phyloP scores from a whole-genome alignment of 805 yeast genomes.

The Candida nonsorbophila region DNA sequence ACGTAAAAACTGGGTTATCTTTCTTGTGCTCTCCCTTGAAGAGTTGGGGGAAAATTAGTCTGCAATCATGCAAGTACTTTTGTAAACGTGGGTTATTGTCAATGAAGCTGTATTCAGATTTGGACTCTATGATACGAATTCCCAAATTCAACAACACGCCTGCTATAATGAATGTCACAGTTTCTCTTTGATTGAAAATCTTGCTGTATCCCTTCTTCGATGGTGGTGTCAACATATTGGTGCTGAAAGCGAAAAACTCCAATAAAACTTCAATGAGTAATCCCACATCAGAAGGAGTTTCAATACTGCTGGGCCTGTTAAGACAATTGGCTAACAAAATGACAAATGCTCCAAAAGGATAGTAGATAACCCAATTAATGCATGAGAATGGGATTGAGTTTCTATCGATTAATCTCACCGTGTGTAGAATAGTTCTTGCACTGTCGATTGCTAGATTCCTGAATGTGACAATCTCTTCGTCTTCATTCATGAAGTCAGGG shows the following conservation, averaged over 20 bases:
- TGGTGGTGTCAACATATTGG: conserved; percentile 2
- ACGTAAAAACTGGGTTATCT: neutral
- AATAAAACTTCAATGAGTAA: conserved; percentile 17
- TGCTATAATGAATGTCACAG: conserved; percentile 14
- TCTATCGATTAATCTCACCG: conserved; percentile 16
- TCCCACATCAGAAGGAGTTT: conserved; percentile 21
- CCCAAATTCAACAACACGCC: conserved; percentile 16
- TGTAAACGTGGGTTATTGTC: conserved; percentile 12
- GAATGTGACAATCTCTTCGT: conserved; percentile 15
- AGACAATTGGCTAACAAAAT: conserved; percentile 23
- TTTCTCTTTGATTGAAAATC: conserved; percentile 12
- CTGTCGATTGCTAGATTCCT: conserved; percentile 26
- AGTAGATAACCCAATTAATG: conserved; percentile 27
- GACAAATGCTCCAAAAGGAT: conserved; percentile 27
- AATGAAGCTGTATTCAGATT: conserved; percentile 11
- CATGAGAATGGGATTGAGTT: conserved; percentile 16
- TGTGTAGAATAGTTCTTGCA: conserved; percentile 30
- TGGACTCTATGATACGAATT: conserved; percentile 16
- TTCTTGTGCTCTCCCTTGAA: conserved; percentile 2
- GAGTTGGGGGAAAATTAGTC: conserved; percentile 16
- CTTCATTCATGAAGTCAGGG: conserved; percentile 9
- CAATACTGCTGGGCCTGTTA: conserved; percentile 23
- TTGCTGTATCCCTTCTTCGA: conserved; percentile 1
- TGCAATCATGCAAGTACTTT: conserved; percentile 12
- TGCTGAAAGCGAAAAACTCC: conserved; percentile 10